Base-by-base conservation (phyloP, 2,329 filamentous ascomycete species). In the Penicillium sp. region DNA sequence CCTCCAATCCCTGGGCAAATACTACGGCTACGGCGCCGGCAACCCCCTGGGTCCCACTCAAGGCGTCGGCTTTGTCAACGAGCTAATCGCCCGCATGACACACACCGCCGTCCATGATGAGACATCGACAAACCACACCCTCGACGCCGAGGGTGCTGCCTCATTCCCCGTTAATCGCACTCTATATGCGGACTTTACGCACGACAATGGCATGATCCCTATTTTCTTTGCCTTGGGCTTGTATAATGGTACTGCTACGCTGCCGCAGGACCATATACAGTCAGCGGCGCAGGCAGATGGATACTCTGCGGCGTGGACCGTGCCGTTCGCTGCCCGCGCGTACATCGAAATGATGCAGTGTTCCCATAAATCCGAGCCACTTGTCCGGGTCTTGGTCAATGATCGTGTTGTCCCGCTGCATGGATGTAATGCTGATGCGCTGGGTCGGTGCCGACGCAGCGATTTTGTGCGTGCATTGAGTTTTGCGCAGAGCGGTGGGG, bases 261-360 rank as follows among this genome's bases (percentile, higher is more conserved):
- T 89, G 26, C 81, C 84, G 2, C 83, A 82, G 26, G 80, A 79
- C 3, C 80, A 79, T 6, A 62, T 73, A 13, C 65, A 83, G 78
- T 79, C 83, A 46, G 81, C 85, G 0, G 67, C 76, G 6, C 75
- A 87, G 59, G 84, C 84, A 1, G 81, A 85, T 38, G 91, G 92
- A 3, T 97, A 87, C 74, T 88, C 89, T 11, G 86, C 91, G 0
- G 84, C 88, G 14, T 94, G 90, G 89, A 85, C 87, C 0, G 92
- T 96, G 19, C 91, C 93, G 0, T 97, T 97, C 76, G 91, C 84
- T 0, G 88, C 86, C 19, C 83, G 93, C 56, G 85, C 92, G 76
- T 96, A 96, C 74, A 86, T 97, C 38, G 93, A 97, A 82, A 95
- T 94, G 82, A 88, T 97, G 85, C 77, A 76, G 43, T 97, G 93